phyloP scores from a whole-genome alignment of 495 filamentous ascomycete species.

The Podospora bellae-mahoneyi region DNA sequence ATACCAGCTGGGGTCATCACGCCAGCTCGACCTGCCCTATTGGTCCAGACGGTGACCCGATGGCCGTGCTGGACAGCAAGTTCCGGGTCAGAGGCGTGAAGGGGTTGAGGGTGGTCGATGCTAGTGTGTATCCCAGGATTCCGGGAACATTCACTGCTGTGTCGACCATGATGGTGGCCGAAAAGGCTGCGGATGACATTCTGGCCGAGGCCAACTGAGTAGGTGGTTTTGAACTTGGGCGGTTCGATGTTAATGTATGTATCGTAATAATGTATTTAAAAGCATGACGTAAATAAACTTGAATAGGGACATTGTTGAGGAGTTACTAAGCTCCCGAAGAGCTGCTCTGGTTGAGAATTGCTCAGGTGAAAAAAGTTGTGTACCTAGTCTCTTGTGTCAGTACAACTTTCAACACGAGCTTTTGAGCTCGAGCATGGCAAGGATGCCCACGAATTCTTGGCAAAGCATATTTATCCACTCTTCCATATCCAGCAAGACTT shows the following conservation, averaged over 20 bases:
- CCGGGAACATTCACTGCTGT: constrained; percentile 54
- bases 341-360: too few relatives aligned
- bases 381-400: background rate
- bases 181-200: constrained; percentile 53
- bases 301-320: too few relatives aligned
- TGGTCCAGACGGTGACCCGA: constrained; percentile 51
- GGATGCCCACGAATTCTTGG: background rate
- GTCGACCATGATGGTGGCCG: constrained; percentile 56
- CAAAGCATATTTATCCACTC: background rate
- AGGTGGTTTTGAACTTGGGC: background rate
- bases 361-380: too few relatives aligned
- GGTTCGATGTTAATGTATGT: background rate
- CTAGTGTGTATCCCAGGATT: constrained; percentile 53
- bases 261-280: background rate
- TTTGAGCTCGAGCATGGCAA: background rate
- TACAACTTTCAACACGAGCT: background rate
- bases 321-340: too few relatives aligned
- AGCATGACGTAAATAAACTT: background rate
- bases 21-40: constrained; percentile 57
- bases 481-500: background rate
- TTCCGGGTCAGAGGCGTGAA: constrained; percentile 56
- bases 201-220: constrained; percentile 13
- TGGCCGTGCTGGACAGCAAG: constrained; percentile 56
- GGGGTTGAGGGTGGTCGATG: constrained; percentile 62
- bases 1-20: constrained; percentile 58